Conservation (phyloP, 2,329 filamentous ascomycete species). For the Eutypella sp. region DNA sequence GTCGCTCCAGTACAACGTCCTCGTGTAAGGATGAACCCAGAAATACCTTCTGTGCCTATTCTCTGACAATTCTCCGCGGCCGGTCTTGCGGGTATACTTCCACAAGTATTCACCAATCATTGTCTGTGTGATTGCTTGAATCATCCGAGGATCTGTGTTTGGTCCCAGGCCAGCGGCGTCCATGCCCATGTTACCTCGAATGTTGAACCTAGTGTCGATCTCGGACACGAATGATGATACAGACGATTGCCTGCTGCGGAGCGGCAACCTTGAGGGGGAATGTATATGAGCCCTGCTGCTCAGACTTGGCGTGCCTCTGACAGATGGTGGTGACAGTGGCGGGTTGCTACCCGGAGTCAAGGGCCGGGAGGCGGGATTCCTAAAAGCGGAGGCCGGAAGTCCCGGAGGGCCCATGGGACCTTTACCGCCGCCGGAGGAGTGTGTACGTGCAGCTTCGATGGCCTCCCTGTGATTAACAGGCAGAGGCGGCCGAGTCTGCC, state of each 20-base stretch:
- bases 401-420: conserved; percentile 77
- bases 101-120: conserved; percentile 99
- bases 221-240: conserved; percentile 95
- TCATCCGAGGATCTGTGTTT: conserved; percentile 91
- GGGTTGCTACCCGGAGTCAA: conserved; percentile 54
- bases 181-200: conserved; percentile 54
- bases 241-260: conserved; percentile 65
- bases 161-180: conserved; percentile 56
- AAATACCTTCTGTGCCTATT: conserved; percentile 94
- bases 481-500: conserved; percentile 59
- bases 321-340: conserved; percentile 40
- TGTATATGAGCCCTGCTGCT: conserved; percentile 39
- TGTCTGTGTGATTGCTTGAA: conserved; percentile 96
- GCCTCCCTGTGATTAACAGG: conserved; percentile 77
- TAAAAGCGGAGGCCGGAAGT: conserved; percentile 69
- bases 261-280: conserved; percentile 39
- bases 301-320: conserved; percentile 55
- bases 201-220: conserved; percentile 85
- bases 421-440: conserved; percentile 43
- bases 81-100: conserved; percentile 96
- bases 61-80: conserved; percentile 81
- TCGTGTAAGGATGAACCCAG: conserved; percentile 97
- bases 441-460: conserved; percentile 71
- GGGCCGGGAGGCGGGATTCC: conserved; percentile 45
- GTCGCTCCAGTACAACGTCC: conserved; percentile 95